Conservation (phyloP, 768 basidiomycete species). For the Mycena venus region DNA sequence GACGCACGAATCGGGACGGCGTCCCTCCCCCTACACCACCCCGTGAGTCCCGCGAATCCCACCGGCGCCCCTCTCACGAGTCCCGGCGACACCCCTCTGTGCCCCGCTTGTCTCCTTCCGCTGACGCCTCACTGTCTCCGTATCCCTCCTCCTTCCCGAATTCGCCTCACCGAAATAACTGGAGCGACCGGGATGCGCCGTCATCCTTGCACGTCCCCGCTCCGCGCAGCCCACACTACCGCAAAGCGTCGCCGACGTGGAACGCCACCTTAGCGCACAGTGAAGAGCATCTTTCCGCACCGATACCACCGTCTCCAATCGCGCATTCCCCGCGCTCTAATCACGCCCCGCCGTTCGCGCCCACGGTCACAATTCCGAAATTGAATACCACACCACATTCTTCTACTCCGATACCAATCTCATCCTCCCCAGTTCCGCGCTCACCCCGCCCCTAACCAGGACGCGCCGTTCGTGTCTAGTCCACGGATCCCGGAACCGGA, state of each 20-base stretch:
- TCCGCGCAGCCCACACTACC: slow-evolving; percentile 1
- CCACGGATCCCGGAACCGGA: background rate
- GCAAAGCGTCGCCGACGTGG: background rate
- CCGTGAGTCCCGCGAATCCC: no score
- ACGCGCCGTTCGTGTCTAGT: background rate
- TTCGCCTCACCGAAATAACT: background rate
- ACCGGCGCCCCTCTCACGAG: no score
- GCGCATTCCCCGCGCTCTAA: background rate
- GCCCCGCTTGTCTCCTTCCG: no score
- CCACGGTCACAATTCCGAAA: no score
- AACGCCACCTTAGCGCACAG: background rate
- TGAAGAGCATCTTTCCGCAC: background rate
- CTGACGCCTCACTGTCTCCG: no score
- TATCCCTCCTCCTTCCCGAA: background rate
- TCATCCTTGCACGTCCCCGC: background rate
- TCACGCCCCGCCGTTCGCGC: background rate
- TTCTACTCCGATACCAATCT: no score
- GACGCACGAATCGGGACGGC: background rate
- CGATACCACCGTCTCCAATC: background rate
- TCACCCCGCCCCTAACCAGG: background rate
- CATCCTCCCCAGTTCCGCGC: no score
- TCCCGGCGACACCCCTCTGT: no score
- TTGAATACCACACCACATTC: no score
- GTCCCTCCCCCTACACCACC: background rate
- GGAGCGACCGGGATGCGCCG: background rate